Evolutionary conservation across 768 basidiomycete species (phyloP).

Genomic region (Pholiota molesta): DNA sequence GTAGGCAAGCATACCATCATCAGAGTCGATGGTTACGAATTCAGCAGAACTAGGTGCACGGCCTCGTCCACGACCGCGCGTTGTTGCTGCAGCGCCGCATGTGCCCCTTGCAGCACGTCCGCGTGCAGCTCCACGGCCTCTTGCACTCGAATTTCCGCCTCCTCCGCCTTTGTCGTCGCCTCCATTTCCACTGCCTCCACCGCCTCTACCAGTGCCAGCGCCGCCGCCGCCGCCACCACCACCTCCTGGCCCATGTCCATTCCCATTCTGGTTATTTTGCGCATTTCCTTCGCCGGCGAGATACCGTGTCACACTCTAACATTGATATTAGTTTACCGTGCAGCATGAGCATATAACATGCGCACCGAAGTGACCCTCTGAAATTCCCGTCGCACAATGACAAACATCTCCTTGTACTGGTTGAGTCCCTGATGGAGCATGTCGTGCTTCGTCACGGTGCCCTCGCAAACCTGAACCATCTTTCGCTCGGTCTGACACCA

Average conservation of each 20-base stretch:
- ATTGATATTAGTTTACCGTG: constrained; percentile 16
- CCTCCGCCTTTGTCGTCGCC: constrained; percentile 33
- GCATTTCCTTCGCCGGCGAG: constrained; percentile 44
- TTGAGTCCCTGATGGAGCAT: constrained; percentile 81
- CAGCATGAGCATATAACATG: constrained; percentile 38
- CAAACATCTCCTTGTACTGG: constrained; percentile 91
- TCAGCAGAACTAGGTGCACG: constrained; percentile 10
- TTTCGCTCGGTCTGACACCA: constrained; percentile 82
- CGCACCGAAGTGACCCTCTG: constrained; percentile 41
- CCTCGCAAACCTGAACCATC: constrained; percentile 94
- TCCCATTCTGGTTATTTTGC: constrained; percentile 28
- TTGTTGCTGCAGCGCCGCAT: constrained; percentile 36
- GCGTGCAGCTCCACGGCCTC: constrained; percentile 36
- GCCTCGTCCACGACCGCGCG: constrained; percentile 27
- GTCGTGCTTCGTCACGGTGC: constrained; percentile 74
- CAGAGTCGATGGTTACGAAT: constrained; percentile 15
- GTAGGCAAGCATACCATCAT: constrained; percentile 12
- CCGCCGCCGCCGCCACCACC: constrained; percentile 37
- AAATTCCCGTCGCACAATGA: constrained; percentile 77
- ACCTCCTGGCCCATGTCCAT: constrained; percentile 39
- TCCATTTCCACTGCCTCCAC: constrained; percentile 36
- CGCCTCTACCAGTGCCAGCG: constrained; percentile 39
- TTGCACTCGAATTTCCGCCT: constrained; percentile 30
- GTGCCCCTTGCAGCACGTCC: constrained; percentile 28
- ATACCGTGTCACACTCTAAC: constrained; percentile 63